These are phyloP conservation scores for Telfairia occidentalis DNA, from an alignment of 331 rosid species.

Conservation along the genomic window DNA sequence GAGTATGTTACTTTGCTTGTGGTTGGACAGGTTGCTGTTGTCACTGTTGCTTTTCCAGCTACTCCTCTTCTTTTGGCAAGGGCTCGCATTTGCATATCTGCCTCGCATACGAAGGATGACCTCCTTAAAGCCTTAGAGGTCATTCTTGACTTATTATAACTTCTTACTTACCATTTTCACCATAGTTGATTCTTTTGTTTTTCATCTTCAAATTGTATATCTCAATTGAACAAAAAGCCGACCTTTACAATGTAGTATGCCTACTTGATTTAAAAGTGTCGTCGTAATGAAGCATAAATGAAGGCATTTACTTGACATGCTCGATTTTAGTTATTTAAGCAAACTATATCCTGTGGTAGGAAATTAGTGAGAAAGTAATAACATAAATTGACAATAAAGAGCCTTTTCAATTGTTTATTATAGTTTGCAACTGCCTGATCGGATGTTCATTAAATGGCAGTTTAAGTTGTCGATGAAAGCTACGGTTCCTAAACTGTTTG, in stretches of 20 bases:
- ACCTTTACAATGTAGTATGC: neutral
- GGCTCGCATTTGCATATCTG: slow-evolving; percentile 70
- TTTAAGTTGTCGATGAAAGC: neutral
- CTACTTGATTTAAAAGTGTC: neutral
- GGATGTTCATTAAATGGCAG: neutral
- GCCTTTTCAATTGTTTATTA: neutral
- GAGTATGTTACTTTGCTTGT: neutral
- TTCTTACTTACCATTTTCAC: neutral
- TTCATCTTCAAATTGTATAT: neutral
- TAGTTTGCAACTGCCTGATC: neutral
- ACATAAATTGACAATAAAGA: neutral
- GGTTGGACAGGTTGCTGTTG: slow-evolving; percentile 61
- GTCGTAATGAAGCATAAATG: neutral
- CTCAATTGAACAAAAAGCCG: neutral
- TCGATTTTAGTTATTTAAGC: neutral
- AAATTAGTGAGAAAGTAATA: neutral
- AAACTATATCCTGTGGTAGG: neutral
- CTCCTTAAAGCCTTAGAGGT: slow-evolving; percentile 66
- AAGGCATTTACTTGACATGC: neutral
- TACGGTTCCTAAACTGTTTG: neutral
- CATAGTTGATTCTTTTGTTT: neutral
- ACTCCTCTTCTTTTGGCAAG: slow-evolving; percentile 58
- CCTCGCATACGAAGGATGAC: slow-evolving; percentile 68
- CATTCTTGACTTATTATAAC: neutral
- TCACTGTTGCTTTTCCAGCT: slow-evolving; percentile 75